phyloP scores from a whole-genome alignment of 805 yeast genomes.

The Candida endomychidarum region DNA sequence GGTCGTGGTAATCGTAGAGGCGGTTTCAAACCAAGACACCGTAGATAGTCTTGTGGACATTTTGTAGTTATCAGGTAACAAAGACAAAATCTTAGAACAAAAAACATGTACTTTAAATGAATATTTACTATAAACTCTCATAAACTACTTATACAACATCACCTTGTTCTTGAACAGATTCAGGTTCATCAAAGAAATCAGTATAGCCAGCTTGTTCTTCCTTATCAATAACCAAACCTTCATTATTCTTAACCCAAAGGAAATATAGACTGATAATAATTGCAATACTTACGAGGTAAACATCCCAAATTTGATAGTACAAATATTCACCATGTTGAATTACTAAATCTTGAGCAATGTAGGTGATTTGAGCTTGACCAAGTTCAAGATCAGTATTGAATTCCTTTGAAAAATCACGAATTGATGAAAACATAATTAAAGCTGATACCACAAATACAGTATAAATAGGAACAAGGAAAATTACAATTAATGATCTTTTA shows the following conservation, averaged over 20 bases:
- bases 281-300: constrained; percentile 13
- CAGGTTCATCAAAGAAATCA: constrained; percentile 7
- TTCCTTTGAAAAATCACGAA: not conserved
- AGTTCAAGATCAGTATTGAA: not conserved
- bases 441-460: not conserved
- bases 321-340: constrained; percentile 2
- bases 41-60: constrained; percentile 9
- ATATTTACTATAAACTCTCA: not conserved
- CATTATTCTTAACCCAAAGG: constrained; percentile 32
- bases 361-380: not conserved
- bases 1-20: not conserved
- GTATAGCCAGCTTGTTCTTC: constrained; percentile 12
- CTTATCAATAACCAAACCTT: constrained; percentile 27
- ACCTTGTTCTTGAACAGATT: not conserved
- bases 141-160: not conserved
- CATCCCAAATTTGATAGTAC: constrained; percentile 13
- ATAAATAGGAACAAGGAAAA: constrained; percentile 25
- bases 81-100: not conserved
- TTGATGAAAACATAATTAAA: not conserved
- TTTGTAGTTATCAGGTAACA: no score
- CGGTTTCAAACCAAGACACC: constrained; percentile 4
- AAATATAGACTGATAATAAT: constrained; percentile 20
- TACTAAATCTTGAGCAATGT: constrained; percentile 3
- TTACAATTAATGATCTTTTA: constrained; percentile 24
- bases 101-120: constrained; percentile 5